A percentile compares a stretch with the other conserved stretches of the same genome.
phyloP scores from a whole-genome alignment of 129 eudicot genomes.

The Mikania micrantha region DNA sequence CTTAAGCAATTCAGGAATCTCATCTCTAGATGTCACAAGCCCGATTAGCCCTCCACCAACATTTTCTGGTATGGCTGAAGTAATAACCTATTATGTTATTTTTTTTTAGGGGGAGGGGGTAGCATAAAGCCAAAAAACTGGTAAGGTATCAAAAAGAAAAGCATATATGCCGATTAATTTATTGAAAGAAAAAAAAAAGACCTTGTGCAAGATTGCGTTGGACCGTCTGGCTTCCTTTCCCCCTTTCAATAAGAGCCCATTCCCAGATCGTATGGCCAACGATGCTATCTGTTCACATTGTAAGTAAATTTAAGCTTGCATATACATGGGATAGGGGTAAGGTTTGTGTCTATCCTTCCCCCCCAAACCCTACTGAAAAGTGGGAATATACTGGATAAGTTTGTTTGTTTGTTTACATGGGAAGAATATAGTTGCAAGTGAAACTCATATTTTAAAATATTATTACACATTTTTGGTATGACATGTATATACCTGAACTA shows the following conservation, averaged over 20 bases:
- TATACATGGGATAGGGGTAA: neutral
- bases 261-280: slow-evolving; percentile 84
- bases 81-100: slow-evolving; percentile 51
- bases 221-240: slow-evolving; percentile 97
- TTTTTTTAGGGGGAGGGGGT: neutral
- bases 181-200: slow-evolving; percentile 6
- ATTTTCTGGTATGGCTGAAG: slow-evolving; percentile 73
- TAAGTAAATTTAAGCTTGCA: slow-evolving; percentile 1
- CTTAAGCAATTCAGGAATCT: slow-evolving; percentile 95
- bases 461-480: neutral
- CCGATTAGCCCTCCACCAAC: slow-evolving; percentile 85
- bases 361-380: no score
- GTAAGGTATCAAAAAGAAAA: neutral
- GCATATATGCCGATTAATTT: neutral
- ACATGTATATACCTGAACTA: slow-evolving; percentile 65
- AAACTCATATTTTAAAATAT: neutral
- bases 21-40: slow-evolving; percentile 91
- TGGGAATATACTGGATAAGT: no score
- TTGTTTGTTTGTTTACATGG: no score
- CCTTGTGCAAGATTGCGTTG: slow-evolving; percentile 90
- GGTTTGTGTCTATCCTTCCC: no score
- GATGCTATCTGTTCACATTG: slow-evolving; percentile 65
- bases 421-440: neutral
- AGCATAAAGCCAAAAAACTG: neutral
- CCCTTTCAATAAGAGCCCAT: slow-evolving; percentile 93